Percentiles rank a stretch among this genome's conserved stretches.
phyloP scores from a whole-genome alignment of 2,329 filamentous ascomycete species.

The Penicillium hesseltinei region DNA sequence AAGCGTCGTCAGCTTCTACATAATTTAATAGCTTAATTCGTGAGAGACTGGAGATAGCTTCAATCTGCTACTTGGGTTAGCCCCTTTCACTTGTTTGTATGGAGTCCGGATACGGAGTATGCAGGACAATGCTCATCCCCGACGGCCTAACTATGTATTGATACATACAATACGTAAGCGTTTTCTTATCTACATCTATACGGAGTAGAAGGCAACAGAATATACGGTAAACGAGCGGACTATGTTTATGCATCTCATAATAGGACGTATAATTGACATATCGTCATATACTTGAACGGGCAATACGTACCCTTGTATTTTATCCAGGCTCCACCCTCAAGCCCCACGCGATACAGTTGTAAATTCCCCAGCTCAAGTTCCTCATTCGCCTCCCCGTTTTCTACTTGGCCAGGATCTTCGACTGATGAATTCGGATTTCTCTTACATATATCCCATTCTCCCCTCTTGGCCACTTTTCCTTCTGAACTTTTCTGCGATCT shows the following conservation, averaged over 20 bases:
- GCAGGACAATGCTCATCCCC: background rate
- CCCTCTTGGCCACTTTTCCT: background rate
- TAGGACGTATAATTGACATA: background rate
- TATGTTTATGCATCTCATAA: background rate
- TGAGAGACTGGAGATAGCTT: background rate
- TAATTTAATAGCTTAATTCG: background rate
- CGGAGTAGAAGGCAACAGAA: background rate
- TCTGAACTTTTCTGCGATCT: background rate
- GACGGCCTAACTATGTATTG: background rate
- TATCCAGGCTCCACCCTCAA: background rate
- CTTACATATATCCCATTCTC: constrained; percentile 9
- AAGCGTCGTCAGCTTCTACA: constrained; percentile 8
- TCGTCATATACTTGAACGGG: background rate
- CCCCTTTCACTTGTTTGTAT: background rate
- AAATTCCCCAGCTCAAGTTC: background rate
- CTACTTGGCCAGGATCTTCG: background rate
- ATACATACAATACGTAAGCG: background rate
- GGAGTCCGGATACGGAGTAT: background rate
- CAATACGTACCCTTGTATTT: background rate
- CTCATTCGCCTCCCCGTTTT: background rate
- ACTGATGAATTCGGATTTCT: background rate
- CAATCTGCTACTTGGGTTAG: background rate
- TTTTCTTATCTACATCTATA: no score
- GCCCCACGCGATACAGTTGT: no score
- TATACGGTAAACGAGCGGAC: background rate